These are phyloP conservation scores for Clitoria ternatea DNA, from an alignment of 306 rosid genomes.

Conservation along the genomic window DNA sequence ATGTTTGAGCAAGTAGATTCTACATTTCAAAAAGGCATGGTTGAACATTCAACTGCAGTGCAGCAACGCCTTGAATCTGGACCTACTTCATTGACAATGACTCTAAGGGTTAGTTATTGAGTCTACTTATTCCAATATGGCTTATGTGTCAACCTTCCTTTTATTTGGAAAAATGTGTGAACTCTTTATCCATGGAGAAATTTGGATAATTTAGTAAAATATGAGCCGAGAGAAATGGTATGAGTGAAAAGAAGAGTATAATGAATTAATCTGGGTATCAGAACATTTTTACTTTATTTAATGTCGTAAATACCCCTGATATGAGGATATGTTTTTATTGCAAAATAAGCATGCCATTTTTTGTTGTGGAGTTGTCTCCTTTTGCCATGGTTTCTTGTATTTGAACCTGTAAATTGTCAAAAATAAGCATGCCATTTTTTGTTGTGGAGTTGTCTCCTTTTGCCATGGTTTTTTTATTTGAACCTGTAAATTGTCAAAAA, in stretches of 20 bases:
- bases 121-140: slow-evolving; percentile 20
- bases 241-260: neutral
- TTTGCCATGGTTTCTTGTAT: neutral
- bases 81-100: slow-evolving; percentile 73
- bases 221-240: neutral
- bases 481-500: neutral
- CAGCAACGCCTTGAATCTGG: slow-evolving; percentile 83
- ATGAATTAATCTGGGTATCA: neutral
- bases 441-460: neutral
- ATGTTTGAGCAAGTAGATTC: slow-evolving; percentile 97
- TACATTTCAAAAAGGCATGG: slow-evolving; percentile 94
- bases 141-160: slow-evolving; percentile 8
- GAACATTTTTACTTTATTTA: neutral
- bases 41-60: slow-evolving; percentile 69
- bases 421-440: neutral
- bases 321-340: too few relatives aligned
- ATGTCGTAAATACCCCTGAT: neutral
- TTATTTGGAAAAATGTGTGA: neutral
- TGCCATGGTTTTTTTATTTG: neutral
- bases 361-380: neutral
- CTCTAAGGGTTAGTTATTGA: slow-evolving; percentile 60
- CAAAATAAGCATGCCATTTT: neutral
- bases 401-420: neutral
- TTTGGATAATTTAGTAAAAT: neutral
- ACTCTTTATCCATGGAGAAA: neutral